Conservation (phyloP, 495 filamentous ascomycete genomes). For the Penicillium samsonianum region DNA sequence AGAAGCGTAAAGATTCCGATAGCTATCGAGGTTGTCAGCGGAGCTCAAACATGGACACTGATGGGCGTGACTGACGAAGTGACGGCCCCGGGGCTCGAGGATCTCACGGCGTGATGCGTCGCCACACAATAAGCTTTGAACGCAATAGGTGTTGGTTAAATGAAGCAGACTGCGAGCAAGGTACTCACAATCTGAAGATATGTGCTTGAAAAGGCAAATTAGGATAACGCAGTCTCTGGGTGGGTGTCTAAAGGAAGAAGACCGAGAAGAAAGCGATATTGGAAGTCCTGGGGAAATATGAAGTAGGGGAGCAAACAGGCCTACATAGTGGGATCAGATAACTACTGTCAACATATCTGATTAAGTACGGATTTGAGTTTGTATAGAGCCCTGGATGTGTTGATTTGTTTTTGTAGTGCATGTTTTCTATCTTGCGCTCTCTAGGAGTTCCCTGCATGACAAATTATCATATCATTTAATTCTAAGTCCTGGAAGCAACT, state of each 20-base stretch:
- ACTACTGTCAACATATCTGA: neutral
- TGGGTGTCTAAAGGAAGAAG: neutral
- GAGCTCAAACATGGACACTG: neutral
- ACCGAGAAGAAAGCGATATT: neutral
- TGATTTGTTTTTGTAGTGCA: too few relatives aligned
- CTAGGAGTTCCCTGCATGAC: too few relatives aligned
- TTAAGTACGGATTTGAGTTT: neutral
- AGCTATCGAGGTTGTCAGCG: neutral
- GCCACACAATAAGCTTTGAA: neutral
- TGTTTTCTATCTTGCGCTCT: too few relatives aligned
- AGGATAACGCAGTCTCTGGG: neutral
- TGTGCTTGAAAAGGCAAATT: neutral
- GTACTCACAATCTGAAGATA: neutral
- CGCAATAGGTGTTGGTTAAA: neutral
- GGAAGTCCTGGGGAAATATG: neutral
- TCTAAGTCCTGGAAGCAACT: too few relatives aligned
- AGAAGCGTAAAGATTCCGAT: neutral
- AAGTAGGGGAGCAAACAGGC: neutral
- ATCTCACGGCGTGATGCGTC: neutral
- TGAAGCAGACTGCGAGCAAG: neutral
- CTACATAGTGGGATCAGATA: neutral
- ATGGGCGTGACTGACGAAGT: neutral
- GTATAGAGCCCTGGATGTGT: neutral
- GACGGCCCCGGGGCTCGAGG: neutral
- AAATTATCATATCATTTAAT: too few relatives aligned